Conservation (phyloP, 441 rosid species). For the Gossypium davidsonii region DNA sequence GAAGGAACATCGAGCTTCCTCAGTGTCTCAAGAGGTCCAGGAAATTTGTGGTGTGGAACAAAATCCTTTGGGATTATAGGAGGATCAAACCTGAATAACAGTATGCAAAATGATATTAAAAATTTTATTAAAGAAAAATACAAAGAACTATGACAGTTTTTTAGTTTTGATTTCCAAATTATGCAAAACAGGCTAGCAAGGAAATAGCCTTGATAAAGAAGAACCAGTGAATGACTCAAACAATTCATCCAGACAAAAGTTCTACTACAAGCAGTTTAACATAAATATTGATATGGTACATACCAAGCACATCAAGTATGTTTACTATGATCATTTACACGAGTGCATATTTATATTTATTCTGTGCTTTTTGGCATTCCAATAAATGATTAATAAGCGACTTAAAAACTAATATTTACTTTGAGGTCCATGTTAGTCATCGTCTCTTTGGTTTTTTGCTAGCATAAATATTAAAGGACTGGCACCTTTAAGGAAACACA, state of each 20-base stretch:
- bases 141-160: background rate
- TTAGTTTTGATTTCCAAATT: background rate
- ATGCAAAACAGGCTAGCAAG: background rate
- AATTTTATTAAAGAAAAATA: background rate
- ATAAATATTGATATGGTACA: background rate
- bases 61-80: constrained; percentile 77
- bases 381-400: background rate
- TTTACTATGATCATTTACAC: background rate
- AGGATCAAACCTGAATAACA: constrained; percentile 61
- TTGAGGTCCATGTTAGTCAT: background rate
- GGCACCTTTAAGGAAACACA: background rate
- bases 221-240: background rate
- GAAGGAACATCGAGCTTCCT: constrained; percentile 40
- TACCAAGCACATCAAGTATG: background rate
- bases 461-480: background rate
- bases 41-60: constrained; percentile 65
- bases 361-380: background rate
- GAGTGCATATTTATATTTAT: background rate
- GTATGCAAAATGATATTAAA: constrained; percentile 9
- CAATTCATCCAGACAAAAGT: background rate
- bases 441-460: background rate
- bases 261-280: background rate
- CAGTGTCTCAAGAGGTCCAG: constrained; percentile 48
- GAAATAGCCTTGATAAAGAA: background rate
- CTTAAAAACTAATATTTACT: background rate